A percentile compares a stretch with the other conserved stretches of the same genome.
Evolutionary conservation across 2,329 filamentous ascomycete species (phyloP).

Genomic region (Monosporascus cannonballus): DNA sequence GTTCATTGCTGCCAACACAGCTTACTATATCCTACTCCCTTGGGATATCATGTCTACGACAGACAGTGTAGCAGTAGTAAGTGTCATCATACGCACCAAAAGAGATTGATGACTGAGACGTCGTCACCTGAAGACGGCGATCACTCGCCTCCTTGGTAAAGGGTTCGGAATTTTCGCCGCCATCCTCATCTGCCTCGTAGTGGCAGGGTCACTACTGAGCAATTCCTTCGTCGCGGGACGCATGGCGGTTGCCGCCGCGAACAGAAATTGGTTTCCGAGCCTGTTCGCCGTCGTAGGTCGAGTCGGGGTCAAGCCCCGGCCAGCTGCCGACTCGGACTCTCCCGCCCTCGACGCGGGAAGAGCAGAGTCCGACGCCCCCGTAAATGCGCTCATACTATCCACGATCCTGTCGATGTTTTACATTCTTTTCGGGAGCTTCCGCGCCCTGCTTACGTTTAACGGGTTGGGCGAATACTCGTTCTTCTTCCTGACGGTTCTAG

Average conservation of each 20-base stretch:
- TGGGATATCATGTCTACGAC: conserved; percentile 53
- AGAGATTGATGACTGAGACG: not conserved
- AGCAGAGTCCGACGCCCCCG: conserved; percentile 40
- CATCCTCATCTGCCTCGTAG: conserved; percentile 52
- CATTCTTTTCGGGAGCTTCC: conserved; percentile 55
- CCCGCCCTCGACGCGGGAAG: conserved; percentile 1
- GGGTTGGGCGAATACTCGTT: conserved; percentile 56
- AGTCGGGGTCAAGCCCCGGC: conserved; percentile 25
- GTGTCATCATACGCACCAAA: conserved; percentile 15
- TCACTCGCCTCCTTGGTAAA: conserved; percentile 47
- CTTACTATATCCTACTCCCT: conserved; percentile 57
- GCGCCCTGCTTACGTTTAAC: conserved; percentile 54
- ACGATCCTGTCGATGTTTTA: conserved; percentile 47
- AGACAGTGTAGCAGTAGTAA: conserved; percentile 57
- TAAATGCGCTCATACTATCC: conserved; percentile 48
- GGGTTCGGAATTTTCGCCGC: conserved; percentile 49
- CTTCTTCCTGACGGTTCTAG: conserved; percentile 57
- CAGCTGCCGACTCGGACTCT: conserved; percentile 1
- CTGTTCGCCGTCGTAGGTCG: conserved; percentile 39
- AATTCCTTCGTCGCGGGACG: conserved; percentile 58
- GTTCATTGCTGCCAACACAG: conserved; percentile 54
- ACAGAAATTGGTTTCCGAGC: conserved; percentile 43
- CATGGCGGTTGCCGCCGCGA: conserved; percentile 54
- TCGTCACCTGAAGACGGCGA: conserved; percentile 39
- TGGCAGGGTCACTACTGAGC: conserved; percentile 55